These are phyloP conservation scores for Punica granatum DNA, from an alignment of 345 rosid species.

Conservation along the genomic window DNA sequence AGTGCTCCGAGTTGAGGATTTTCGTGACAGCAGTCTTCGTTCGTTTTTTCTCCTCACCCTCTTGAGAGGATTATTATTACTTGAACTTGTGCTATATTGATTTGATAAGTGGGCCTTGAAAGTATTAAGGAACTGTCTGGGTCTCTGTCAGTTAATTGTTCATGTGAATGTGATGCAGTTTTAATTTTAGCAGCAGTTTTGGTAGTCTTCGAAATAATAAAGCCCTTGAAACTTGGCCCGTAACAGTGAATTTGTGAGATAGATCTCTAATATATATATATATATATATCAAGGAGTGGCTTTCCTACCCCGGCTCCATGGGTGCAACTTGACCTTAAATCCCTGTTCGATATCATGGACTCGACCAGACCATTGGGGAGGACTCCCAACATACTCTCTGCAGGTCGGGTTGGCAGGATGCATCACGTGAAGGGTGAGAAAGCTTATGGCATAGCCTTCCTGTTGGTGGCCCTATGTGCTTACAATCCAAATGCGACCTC, in stretches of 20 bases:
- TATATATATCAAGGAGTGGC: no score
- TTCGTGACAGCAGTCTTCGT: no score
- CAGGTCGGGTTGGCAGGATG: no score
- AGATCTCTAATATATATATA: background rate
- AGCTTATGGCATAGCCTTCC: no score
- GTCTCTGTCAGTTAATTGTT: background rate
- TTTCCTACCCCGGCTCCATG: no score
- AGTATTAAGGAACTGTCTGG: background rate
- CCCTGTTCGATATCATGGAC: no score
- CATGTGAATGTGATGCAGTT: background rate
- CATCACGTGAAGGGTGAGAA: no score
- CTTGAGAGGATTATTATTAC: background rate
- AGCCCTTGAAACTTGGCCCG: background rate
- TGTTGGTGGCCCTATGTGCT: no score
- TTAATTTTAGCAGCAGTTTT: background rate
- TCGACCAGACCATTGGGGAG: no score
- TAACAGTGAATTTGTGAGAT: background rate
- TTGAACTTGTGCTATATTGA: background rate
- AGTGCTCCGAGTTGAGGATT: constrained; percentile 33
- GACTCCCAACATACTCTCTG: no score
- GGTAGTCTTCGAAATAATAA: background rate
- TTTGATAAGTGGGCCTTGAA: background rate
- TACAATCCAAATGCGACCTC: no score
- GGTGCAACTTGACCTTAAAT: no score
- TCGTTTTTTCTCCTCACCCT: background rate